Conservation (phyloP, 176 grass and related monocot species). For the Dendrocalamus sinicus region DNA sequence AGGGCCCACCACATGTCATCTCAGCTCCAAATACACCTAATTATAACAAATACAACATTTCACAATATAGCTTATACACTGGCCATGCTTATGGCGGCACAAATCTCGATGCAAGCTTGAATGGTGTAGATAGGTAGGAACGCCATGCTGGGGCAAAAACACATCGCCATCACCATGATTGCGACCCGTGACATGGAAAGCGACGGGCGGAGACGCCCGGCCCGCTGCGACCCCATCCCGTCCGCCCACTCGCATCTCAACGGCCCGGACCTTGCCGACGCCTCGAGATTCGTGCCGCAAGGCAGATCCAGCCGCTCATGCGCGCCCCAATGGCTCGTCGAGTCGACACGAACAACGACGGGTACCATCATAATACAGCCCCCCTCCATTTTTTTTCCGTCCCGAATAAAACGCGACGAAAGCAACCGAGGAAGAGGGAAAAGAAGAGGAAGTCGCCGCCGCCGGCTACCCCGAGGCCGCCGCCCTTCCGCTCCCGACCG, state of each 20-base stretch:
- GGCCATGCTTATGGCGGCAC: too few relatives aligned
- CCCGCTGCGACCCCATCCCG: not conserved
- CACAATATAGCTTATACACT: too few relatives aligned
- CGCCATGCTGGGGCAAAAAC: too few relatives aligned
- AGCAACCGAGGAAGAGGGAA: not conserved
- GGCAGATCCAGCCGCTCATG: not conserved
- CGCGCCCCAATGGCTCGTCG: not conserved
- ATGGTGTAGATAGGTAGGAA: too few relatives aligned
- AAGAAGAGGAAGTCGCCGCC: not conserved
- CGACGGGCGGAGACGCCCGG: not conserved
- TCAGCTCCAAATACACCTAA: too few relatives aligned
- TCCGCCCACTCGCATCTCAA: not conserved
- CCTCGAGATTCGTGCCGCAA: constrained; percentile 20
- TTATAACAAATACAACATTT: too few relatives aligned
- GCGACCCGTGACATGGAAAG: not conserved
- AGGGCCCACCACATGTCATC: too few relatives aligned
- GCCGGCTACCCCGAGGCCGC: not conserved
- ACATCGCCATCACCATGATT: not conserved
- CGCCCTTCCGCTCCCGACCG: not conserved
- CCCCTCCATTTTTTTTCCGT: not conserved
- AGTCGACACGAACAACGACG: constrained; percentile 28
- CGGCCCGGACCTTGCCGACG: not conserved
- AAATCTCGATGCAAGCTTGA: too few relatives aligned
- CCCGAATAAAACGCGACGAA: constrained; percentile 34
- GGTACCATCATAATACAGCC: not conserved